Percentiles rank a stretch among this genome's conserved stretches.
Conservation (phyloP, 140 eudicot species). For the Oenanthe javanica region DNA sequence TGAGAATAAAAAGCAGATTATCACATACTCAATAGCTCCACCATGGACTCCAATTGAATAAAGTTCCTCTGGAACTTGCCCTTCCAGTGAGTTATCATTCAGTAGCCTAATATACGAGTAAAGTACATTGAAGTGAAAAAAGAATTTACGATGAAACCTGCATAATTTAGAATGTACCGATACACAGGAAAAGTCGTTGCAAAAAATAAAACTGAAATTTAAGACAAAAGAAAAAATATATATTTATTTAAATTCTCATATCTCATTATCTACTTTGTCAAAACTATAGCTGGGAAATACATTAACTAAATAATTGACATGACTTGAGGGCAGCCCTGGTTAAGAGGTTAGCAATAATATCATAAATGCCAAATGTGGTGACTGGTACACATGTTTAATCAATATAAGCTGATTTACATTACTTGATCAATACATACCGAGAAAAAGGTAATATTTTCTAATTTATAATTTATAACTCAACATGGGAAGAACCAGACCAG, state of each 20-base stretch:
- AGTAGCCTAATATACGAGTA: conserved; percentile 47
- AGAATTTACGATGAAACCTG: neutral
- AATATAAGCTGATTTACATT: neutral
- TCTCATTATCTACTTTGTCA: neutral
- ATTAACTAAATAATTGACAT: no score
- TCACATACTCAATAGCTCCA: conserved; percentile 91
- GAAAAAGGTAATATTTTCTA: neutral
- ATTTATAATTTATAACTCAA: neutral
- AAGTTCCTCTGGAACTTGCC: conserved; percentile 89
- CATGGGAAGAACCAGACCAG: neutral
- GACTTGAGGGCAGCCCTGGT: neutral
- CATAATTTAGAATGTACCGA: neutral
- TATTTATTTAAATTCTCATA: neutral
- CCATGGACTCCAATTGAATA: conserved; percentile 94
- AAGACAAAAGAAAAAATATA: no score
- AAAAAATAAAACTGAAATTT: neutral
- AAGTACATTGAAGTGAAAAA: neutral
- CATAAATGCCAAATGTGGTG: neutral
- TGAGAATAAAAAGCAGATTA: neutral
- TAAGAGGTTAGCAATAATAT: neutral
- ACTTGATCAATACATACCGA: neutral
- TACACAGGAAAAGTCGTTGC: neutral
- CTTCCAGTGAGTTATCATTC: conserved; percentile 72
- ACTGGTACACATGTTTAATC: neutral
- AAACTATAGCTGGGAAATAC: neutral